These are phyloP conservation scores for Volvariella volvacea DNA, from an alignment of 1,284 basidiomycete species.

Conservation along the genomic window DNA sequence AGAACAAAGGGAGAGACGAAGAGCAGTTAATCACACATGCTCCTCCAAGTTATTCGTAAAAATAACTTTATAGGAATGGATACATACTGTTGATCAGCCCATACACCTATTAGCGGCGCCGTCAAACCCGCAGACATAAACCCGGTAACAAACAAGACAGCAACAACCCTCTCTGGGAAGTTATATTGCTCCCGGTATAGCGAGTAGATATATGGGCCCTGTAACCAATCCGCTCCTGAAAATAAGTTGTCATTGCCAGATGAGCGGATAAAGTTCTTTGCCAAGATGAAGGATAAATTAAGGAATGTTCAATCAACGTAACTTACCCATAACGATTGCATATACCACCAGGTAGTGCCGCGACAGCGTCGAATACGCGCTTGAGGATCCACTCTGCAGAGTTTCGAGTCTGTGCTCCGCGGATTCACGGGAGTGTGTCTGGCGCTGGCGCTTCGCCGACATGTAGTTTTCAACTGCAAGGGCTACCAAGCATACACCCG, in stretches of 20 bases:
- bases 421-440: constrained; percentile 19
- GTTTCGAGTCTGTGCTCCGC: constrained; percentile 19
- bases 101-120: constrained; percentile 64
- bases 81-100: constrained; percentile 68
- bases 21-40: too few species aligned
- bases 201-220: constrained; percentile 71
- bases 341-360: constrained; percentile 61
- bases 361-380: constrained; percentile 32
- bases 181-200: constrained; percentile 64
- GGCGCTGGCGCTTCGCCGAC: constrained; percentile 20
- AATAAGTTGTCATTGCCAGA: constrained; percentile 4
- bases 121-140: constrained; percentile 63
- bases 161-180: constrained; percentile 57
- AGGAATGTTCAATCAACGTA: neutral
- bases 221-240: constrained; percentile 71
- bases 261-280: too few species aligned
- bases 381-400: neutral
- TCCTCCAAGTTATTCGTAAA: too few species aligned
- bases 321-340: constrained; percentile 65
- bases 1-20: neutral
- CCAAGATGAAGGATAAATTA: constrained; percentile 3
- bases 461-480: constrained; percentile 41
- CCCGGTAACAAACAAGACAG: constrained; percentile 65
- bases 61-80: too few species aligned
- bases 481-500: constrained; percentile 35